phyloP scores from a whole-genome alignment of 2,329 filamentous ascomycete species.

The Claviceps fusiformis region DNA sequence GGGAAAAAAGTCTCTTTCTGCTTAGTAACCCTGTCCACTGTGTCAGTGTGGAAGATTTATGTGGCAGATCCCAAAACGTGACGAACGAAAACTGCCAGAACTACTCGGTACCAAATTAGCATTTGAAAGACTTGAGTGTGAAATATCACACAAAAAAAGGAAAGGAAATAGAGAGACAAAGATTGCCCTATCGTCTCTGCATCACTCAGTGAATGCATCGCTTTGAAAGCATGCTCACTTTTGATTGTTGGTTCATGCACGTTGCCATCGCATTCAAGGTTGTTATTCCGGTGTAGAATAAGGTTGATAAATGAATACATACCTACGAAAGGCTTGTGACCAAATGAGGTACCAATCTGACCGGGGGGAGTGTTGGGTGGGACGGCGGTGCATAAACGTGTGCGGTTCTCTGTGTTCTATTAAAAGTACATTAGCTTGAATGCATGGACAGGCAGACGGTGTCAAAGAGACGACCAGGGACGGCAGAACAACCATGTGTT shows the following conservation, averaged over 20 bases:
- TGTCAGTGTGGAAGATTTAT: neutral
- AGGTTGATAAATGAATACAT: neutral
- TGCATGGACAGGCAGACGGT: neutral
- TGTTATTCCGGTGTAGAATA: neutral
- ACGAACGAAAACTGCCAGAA: neutral
- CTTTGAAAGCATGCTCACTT: neutral
- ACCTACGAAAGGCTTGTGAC: neutral
- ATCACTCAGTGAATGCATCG: neutral
- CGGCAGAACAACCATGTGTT: neutral
- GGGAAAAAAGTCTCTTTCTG: neutral
- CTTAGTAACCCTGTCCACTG: neutral
- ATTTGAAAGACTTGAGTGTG: neutral
- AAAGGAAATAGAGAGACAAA: neutral
- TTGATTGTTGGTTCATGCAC: conserved; percentile 2
- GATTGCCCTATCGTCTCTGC: neutral
- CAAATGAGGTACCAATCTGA: neutral
- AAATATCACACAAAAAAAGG: neutral
- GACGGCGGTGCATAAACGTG: neutral
- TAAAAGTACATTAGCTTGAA: conserved; percentile 1
- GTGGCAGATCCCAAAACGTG: neutral
- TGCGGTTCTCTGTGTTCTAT: neutral
- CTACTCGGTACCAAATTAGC: neutral
- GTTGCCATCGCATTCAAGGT: neutral
- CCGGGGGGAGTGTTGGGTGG: neutral
- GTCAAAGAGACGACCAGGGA: conserved; percentile 1